phyloP scores from a whole-genome alignment of 768 basidiomycete genomes.

The Russula virescens region DNA sequence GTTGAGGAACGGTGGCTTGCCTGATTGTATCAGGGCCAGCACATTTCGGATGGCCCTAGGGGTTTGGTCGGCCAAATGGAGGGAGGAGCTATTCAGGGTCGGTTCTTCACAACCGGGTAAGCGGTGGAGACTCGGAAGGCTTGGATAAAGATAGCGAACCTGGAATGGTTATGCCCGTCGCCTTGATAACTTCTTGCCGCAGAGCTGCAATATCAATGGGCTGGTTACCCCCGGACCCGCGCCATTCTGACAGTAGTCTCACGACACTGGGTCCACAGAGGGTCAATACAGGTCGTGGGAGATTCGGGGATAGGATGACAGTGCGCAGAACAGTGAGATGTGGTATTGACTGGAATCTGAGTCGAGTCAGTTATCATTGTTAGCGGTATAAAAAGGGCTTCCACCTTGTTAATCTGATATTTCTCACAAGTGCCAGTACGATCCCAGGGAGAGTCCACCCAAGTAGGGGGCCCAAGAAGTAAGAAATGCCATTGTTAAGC shows the following conservation, averaged over 20 bases:
- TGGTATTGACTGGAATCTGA: conserved; percentile 43
- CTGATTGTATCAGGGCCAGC: conserved; percentile 50
- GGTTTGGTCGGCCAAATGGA: conserved; percentile 47
- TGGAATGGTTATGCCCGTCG: conserved; percentile 34
- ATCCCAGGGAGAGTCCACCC: conserved; percentile 79
- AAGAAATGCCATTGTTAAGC: conserved; percentile 69
- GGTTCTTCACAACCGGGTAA: background rate
- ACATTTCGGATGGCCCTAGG: conserved; percentile 52
- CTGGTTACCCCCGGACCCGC: conserved; percentile 30
- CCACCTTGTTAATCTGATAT: conserved; percentile 39
- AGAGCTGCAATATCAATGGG: conserved; percentile 37
- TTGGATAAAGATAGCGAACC: conserved; percentile 31
- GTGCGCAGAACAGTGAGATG: conserved; percentile 64
- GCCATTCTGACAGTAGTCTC: conserved; percentile 39
- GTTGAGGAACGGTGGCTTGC: conserved; percentile 60
- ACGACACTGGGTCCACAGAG: conserved; percentile 56
- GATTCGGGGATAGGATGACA: conserved; percentile 55
- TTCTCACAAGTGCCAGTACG: conserved; percentile 53
- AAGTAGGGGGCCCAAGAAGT: conserved; percentile 66
- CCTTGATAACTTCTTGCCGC: conserved; percentile 35
- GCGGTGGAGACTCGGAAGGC: background rate
- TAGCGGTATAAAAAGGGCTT: background rate
- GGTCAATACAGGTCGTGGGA: conserved; percentile 59
- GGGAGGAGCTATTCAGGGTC: conserved; percentile 16
- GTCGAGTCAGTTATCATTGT: background rate